phyloP scores from a whole-genome alignment of 2,329 filamentous ascomycete genomes.

The Orbilia brochopaga region DNA sequence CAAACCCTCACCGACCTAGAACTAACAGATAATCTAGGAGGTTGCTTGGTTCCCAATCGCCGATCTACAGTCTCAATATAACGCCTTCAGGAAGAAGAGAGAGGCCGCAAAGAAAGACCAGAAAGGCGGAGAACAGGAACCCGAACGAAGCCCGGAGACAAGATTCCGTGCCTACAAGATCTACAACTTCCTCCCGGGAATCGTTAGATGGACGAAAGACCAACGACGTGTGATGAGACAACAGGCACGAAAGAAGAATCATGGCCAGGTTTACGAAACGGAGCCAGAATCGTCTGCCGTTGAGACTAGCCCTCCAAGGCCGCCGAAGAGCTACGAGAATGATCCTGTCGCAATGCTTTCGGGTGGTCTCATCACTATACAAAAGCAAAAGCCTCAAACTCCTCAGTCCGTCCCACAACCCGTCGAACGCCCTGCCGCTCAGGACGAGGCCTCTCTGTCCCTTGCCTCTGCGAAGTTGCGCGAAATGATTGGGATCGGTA shows the following conservation, averaged over 20 bases:
- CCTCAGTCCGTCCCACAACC: not conserved
- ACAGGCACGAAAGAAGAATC: conserved; percentile 43
- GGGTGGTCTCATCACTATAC: conserved; percentile 1
- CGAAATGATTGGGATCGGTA: conserved; percentile 45
- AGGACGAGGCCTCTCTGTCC: conserved; percentile 23
- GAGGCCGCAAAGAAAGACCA: conserved; percentile 72
- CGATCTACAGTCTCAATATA: conserved; percentile 38
- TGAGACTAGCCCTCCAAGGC: conserved; percentile 43
- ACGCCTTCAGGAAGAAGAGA: conserved; percentile 25
- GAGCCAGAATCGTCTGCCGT: conserved; percentile 51
- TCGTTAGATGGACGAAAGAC: conserved; percentile 81
- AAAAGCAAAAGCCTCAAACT: not conserved
- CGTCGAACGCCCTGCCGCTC: not conserved
- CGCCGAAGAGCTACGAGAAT: conserved; percentile 26
- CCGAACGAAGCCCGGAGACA: conserved; percentile 65
- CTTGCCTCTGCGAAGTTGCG: conserved; percentile 39
- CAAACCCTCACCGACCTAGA: conserved; percentile 15
- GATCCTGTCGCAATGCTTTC: conserved; percentile 5
- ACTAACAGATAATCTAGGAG: conserved; percentile 16
- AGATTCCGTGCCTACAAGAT: conserved; percentile 98
- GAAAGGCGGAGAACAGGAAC: conserved; percentile 65
- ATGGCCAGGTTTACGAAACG: conserved; percentile 50
- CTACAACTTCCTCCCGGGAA: conserved; percentile 80
- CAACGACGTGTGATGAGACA: conserved; percentile 33
- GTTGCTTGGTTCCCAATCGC: conserved; percentile 44